phyloP scores from a whole-genome alignment of 768 basidiomycete genomes.

The Strobilomyces echinocephalus region DNA sequence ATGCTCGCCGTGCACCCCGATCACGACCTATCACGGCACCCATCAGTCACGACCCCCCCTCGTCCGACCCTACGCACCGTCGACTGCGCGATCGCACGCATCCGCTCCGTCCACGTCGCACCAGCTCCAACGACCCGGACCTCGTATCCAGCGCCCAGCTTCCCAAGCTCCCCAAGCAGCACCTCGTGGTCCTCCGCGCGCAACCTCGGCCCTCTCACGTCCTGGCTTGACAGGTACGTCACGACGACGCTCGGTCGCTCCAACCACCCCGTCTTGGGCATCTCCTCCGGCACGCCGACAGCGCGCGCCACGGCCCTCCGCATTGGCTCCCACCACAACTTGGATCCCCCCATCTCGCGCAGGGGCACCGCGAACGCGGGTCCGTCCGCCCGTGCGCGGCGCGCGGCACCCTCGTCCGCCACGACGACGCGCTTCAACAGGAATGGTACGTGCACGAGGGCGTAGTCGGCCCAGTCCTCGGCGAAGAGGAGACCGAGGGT shows the following conservation, averaged over 20 bases:
- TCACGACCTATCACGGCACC: background rate
- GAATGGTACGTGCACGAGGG: conserved; percentile 62
- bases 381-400: conserved; percentile 24
- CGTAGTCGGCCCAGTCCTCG: conserved; percentile 77
- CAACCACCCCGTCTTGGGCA: conserved; percentile 11
- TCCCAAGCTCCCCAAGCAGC: conserved; percentile 53
- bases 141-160: conserved; percentile 52
- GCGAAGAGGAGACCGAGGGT: conserved; percentile 59
- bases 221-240: conserved; percentile 66
- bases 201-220: conserved; percentile 49
- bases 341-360: conserved; percentile 41
- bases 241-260: conserved; percentile 42
- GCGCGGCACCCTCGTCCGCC: conserved; percentile 68
- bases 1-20: conserved; percentile 2
- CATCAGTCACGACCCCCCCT: background rate
- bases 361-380: conserved; percentile 36
- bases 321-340: conserved; percentile 69
- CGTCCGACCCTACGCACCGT: conserved; percentile 42
- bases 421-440: conserved; percentile 73
- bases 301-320: conserved; percentile 40
- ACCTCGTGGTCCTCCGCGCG: conserved; percentile 51
- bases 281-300: conserved; percentile 33
- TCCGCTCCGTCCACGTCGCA: conserved; percentile 56
- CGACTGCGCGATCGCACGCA: conserved; percentile 62
- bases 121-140: conserved; percentile 50